phyloP scores from a whole-genome alignment of 441 rosid species.

The Arabidopsis lyrata region DNA sequence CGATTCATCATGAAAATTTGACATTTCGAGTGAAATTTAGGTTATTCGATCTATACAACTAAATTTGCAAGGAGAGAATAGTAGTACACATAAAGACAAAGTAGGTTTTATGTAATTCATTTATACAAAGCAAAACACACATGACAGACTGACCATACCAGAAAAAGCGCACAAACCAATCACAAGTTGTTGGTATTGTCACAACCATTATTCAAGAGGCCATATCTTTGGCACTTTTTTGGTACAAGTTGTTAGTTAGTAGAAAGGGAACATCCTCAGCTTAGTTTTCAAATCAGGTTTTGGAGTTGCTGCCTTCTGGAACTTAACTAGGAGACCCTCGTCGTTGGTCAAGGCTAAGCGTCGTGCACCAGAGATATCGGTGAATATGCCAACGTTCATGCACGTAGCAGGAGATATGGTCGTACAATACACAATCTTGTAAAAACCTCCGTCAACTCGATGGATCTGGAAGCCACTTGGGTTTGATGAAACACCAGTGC shows the following conservation, averaged over 20 bases:
- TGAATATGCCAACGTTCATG: background rate
- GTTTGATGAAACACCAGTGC: background rate
- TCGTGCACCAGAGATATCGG: constrained; percentile 1
- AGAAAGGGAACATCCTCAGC: background rate
- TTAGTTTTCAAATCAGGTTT: background rate
- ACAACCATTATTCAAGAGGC: constrained; percentile 24
- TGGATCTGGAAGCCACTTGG: background rate
- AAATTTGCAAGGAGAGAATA: too few species aligned
- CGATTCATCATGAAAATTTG: background rate
- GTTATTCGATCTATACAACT: too few species aligned
- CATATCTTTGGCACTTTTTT: background rate
- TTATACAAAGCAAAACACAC: background rate
- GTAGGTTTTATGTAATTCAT: background rate
- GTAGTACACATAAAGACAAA: background rate
- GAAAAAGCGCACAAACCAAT: background rate
- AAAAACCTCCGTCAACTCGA: background rate
- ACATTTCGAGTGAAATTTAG: background rate
- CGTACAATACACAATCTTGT: background rate
- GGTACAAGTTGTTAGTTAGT: constrained; percentile 5
- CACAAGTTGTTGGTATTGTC: constrained; percentile 11
- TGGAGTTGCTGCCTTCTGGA: background rate
- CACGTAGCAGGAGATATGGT: background rate
- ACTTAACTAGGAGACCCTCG: background rate
- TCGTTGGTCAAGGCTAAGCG: background rate
- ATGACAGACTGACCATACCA: background rate